Conservation (phyloP, 495 filamentous ascomycete species). For the Pyrenula aspistea region DNA sequence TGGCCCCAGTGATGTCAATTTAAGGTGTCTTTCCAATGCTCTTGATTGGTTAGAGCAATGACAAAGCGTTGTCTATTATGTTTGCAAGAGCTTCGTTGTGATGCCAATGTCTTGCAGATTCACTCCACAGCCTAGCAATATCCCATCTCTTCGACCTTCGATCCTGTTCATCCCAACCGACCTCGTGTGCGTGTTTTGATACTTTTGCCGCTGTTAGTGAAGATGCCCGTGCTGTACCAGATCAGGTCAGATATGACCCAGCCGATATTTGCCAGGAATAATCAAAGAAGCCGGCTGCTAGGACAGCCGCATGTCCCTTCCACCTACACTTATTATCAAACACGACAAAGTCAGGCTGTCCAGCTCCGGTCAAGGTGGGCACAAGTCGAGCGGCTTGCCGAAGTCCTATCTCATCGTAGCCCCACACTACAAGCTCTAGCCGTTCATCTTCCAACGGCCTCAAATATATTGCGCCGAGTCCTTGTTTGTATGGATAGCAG, state of each 20-base stretch:
- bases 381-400: conserved; percentile 41
- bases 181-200: too few species aligned
- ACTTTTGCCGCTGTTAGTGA: too few species aligned
- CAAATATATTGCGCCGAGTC: conserved; percentile 36
- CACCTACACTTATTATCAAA: conserved; percentile 29
- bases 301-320: conserved; percentile 38
- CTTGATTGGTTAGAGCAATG: too few species aligned
- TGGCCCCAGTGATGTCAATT: too few species aligned
- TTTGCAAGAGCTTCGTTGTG: too few species aligned
- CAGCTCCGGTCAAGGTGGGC: conserved; percentile 44
- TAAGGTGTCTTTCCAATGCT: too few species aligned
- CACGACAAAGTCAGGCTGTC: conserved; percentile 45
- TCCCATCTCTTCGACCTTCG: too few species aligned
- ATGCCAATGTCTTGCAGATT: too few species aligned
- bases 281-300: conserved; percentile 45
- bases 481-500: conserved; percentile 12
- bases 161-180: too few species aligned
- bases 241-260: conserved; percentile 16
- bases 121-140: too few species aligned
- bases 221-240: too few species aligned
- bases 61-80: too few species aligned
- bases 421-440: conserved; percentile 47
- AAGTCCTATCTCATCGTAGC: conserved; percentile 28
- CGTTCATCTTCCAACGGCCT: conserved; percentile 27
- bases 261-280: conserved; percentile 36